phyloP scores from a whole-genome alignment of 2,329 filamentous ascomycete genomes.

The Nannizzia gypsea region DNA sequence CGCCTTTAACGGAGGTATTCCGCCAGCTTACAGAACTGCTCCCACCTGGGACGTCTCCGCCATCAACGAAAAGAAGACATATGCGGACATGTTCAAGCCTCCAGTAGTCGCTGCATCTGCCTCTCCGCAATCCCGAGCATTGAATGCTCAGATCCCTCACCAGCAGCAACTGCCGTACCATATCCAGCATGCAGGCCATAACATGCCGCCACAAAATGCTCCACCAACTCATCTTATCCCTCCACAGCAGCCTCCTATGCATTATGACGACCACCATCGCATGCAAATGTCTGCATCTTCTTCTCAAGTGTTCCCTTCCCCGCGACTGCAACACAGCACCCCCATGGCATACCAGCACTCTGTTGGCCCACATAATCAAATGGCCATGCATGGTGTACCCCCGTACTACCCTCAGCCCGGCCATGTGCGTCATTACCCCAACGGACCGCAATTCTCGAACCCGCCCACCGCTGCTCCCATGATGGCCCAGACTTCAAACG shows the following conservation, averaged over 20 bases:
- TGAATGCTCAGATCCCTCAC: constrained; percentile 60
- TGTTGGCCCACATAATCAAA: constrained; percentile 57
- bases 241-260: constrained; percentile 62
- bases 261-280: constrained; percentile 67
- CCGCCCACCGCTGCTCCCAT: constrained; percentile 59
- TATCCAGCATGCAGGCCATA: constrained; percentile 61
- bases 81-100: constrained; percentile 68
- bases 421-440: constrained; percentile 59
- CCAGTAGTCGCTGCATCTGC: constrained; percentile 48
- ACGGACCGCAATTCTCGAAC: constrained; percentile 59
- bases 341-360: constrained; percentile 58
- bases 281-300: constrained; percentile 79
- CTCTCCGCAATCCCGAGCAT: constrained; percentile 56
- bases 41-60: constrained; percentile 70
- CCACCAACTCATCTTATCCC: constrained; percentile 67
- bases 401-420: constrained; percentile 60
- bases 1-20: constrained; percentile 68
- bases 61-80: constrained; percentile 64
- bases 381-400: constrained; percentile 62
- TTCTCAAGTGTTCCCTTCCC: constrained; percentile 74
- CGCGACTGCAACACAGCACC: constrained; percentile 55
- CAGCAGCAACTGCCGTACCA: constrained; percentile 77
- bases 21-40: constrained; percentile 68
- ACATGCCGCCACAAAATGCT: constrained; percentile 55
- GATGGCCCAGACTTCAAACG: constrained; percentile 67